These are phyloP conservation scores for Copromyces sp. DNA, from an alignment of 495 filamentous ascomycete species.

Conservation along the genomic window DNA sequence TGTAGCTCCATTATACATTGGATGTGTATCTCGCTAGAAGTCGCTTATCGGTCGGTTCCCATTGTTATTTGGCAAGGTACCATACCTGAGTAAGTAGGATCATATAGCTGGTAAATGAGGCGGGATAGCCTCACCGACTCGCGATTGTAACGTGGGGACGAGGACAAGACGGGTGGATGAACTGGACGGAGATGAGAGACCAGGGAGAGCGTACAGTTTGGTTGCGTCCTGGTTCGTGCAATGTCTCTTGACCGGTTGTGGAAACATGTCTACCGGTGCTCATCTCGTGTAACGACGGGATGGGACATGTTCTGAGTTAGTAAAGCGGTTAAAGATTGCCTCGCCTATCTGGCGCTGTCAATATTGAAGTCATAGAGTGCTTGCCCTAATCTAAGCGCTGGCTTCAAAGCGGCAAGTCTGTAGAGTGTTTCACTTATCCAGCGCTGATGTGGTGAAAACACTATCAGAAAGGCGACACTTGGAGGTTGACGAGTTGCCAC, in stretches of 20 bases:
- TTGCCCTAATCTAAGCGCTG: neutral
- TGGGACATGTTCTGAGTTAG: neutral
- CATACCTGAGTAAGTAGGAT: neutral
- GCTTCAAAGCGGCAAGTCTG: neutral
- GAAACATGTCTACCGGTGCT: neutral
- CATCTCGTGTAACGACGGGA: neutral
- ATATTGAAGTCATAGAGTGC: neutral
- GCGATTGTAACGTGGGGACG: too few relatives aligned
- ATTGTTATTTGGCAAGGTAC: neutral
- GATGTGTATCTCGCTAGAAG: neutral
- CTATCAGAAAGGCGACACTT: too few relatives aligned
- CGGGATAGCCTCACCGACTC: neutral
- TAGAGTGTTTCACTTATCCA: neutral
- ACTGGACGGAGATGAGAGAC: neutral
- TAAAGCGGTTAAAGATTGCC: neutral
- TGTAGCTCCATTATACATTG: too few relatives aligned
- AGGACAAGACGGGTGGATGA: neutral
- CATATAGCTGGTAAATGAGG: neutral
- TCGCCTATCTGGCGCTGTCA: too few relatives aligned
- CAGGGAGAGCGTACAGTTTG: neutral
- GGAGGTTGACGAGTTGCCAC: neutral
- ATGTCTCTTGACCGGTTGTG: neutral
- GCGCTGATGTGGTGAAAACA: too few relatives aligned
- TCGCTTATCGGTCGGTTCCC: neutral
- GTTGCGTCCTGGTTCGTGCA: neutral